Base-by-base conservation (phyloP, 2,329 filamentous ascomycete genomes). In the Sporothrix protearum region DNA sequence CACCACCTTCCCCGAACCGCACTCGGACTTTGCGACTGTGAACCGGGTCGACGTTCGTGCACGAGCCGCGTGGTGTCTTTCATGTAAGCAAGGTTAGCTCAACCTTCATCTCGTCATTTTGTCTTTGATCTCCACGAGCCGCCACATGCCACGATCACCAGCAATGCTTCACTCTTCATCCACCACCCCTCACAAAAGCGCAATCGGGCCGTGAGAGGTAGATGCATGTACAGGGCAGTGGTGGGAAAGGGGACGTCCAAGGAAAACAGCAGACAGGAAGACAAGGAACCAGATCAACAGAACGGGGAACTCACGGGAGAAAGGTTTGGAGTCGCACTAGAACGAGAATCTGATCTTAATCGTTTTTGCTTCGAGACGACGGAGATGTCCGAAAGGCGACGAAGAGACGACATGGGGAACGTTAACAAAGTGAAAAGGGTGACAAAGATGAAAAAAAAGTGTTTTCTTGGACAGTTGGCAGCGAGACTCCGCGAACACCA, bases 321-420 rank as follows among this genome's bases (percentile, higher is more conserved):
- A 8, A 16, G 12, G 22, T 28, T 53, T 64, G 5, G 59, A 28
- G 33, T 45, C 36, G 36, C 36, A 45, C 59, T 45, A 42, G 59
- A 36, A 45, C 59, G 59, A 45, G 45, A 45, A 22, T 42, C 33
- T 36, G 59, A 45, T 45, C 59, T 47, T 45, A 14, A 19, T 64
- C n/a, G 59, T 64, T 64, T 64, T 45, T 28, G 36, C 36, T 28
- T 22, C 36, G 36, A 64, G 59, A 42, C 59, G 59, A 39, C 59
- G 36, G 36, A 28, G 36, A 64, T 22, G 49, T 25, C 49, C 3
- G 5, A 53, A 53, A 53, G 49, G n/a, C 49, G 49, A 53, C 6
- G 25, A 8, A 51, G 6, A 42, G 10, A 14, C 12, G 53, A 36
- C 53, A 59, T 36, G 55, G 59, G 59, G 10, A 45, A 42, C 42